Conservation (phyloP, 352 stramenopile species). For the Phytophthora pisi region DNA sequence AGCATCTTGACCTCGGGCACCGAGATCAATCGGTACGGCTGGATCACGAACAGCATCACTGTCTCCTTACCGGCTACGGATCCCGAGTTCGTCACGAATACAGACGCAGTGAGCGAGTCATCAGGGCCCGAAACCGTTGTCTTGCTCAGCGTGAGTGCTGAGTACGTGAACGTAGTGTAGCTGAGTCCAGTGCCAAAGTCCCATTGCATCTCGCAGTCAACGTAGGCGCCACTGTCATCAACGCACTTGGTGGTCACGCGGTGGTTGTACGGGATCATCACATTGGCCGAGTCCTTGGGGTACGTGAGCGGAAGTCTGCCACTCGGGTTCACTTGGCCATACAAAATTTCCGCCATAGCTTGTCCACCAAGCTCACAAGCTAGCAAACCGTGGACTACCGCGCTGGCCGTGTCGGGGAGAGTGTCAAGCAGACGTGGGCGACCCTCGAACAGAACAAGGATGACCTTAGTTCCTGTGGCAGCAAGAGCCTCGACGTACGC, state of each 20-base stretch:
- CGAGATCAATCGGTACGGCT: conserved; percentile 61
- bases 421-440: conserved; percentile 72
- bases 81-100: conserved; percentile 81
- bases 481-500: conserved; percentile 73
- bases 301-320: conserved; percentile 85
- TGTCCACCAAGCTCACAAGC: conserved; percentile 79
- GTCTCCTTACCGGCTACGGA: conserved; percentile 64
- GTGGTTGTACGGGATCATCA: conserved; percentile 82
- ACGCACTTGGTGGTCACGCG: conserved; percentile 60
- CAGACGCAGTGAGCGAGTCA: conserved; percentile 44
- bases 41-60: conserved; percentile 79
- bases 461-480: conserved; percentile 75
- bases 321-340: conserved; percentile 82
- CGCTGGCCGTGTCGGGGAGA: conserved; percentile 50
- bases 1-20: conserved; percentile 85
- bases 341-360: conserved; percentile 84
- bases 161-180: conserved; percentile 76
- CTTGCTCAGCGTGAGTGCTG: conserved; percentile 46
- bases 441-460: conserved; percentile 82
- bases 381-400: conserved; percentile 79
- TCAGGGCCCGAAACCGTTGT: conserved; percentile 29
- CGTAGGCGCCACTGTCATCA: conserved; percentile 19
- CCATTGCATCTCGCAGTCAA: conserved; percentile 70
- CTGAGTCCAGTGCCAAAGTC: conserved; percentile 69
- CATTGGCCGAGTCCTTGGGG: conserved; percentile 64